A percentile compares a stretch with the other conserved stretches of the same genome.
Evolutionary conservation across 2,329 filamentous ascomycete species (phyloP).

Genomic region (Pseudogymnoascus sp.): DNA sequence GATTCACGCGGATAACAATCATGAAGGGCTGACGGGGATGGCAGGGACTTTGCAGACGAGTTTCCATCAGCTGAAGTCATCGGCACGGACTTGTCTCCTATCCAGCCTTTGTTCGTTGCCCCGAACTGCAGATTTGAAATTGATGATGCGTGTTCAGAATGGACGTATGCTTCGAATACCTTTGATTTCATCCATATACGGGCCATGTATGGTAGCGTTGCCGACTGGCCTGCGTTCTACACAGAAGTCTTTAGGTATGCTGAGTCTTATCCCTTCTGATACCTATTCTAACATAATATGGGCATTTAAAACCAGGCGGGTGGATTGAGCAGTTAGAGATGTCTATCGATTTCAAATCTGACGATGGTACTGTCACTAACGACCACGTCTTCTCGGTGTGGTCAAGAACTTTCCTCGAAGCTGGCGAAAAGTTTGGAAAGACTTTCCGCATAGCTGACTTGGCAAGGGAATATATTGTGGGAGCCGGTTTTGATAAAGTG

Average conservation of each 20-base stretch:
- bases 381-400: neutral
- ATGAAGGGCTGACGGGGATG: constrained; percentile 28
- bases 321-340: constrained; percentile 13
- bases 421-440: constrained; percentile 29
- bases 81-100: constrained; percentile 9
- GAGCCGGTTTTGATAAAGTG: neutral
- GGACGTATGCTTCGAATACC: too few relatives aligned
- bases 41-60: too few relatives aligned
- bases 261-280: constrained; percentile 3
- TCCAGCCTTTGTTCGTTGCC: constrained; percentile 39
- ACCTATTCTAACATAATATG: constrained; percentile 13
- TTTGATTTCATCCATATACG: too few relatives aligned
- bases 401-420: constrained; percentile 29
- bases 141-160: too few relatives aligned
- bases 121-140: constrained; percentile 35
- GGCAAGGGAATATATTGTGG: constrained; percentile 22
- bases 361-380: neutral
- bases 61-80: too few relatives aligned
- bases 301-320: constrained; percentile 14
- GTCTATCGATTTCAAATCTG: neutral
- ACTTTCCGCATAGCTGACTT: neutral
- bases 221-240: neutral
- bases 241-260: constrained; percentile 37
- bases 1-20: constrained; percentile 24
- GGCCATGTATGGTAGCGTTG: too few relatives aligned